Evolutionary conservation across 148 eudicot genomes (phyloP).

Genomic region (Heliosperma pusillum): DNA sequence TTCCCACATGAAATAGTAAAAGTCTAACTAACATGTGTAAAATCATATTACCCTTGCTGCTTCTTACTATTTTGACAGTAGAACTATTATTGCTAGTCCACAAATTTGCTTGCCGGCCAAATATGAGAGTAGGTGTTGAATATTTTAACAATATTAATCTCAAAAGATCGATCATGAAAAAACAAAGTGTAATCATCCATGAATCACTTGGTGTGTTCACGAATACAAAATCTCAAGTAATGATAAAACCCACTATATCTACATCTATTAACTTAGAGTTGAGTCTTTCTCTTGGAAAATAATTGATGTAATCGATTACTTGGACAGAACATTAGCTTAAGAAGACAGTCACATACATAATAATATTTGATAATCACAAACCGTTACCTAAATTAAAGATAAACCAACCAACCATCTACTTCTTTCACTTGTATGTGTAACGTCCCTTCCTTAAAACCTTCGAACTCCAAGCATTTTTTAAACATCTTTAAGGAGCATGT

Average conservation of each 20-base stretch:
- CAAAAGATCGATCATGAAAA: too few species aligned
- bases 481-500: not conserved
- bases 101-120: too few species aligned
- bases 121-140: too few species aligned
- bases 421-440: not conserved
- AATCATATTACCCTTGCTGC: too few species aligned
- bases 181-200: not conserved
- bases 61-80: too few species aligned
- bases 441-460: not conserved
- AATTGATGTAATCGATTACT: slow-evolving; percentile 25
- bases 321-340: slow-evolving; percentile 24
- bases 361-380: not conserved
- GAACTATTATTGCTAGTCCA: too few species aligned
- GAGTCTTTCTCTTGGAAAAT: slow-evolving; percentile 4
- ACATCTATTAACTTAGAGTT: not conserved
- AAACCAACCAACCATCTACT: slow-evolving; percentile 5
- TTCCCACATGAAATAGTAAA: too few species aligned
- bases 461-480: not conserved
- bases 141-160: too few species aligned
- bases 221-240: slow-evolving; percentile 11
- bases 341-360: slow-evolving; percentile 22
- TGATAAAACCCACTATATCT: slow-evolving; percentile 1
- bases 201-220: slow-evolving; percentile 1
- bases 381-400: slow-evolving; percentile 1
- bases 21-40: too few species aligned